These are phyloP conservation scores for Xerocomus minutiporus DNA, from an alignment of 1,284 basidiomycete genomes.

Conservation along the genomic window DNA sequence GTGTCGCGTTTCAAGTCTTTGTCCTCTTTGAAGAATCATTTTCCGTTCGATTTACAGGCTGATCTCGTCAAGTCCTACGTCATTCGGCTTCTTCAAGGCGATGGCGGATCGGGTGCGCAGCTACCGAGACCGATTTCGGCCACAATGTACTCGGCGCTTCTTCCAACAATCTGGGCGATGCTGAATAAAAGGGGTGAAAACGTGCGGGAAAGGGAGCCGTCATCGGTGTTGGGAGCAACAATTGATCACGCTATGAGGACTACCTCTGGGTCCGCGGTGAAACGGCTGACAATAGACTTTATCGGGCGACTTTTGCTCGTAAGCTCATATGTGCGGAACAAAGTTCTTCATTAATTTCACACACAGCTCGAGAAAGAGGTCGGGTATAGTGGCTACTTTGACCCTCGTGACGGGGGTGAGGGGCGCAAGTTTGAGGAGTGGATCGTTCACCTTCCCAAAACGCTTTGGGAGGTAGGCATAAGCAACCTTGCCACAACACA, in stretches of 20 bases:
- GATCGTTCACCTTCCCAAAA: conserved; percentile 67
- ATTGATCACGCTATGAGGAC: conserved; percentile 57
- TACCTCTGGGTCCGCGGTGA: conserved; percentile 56
- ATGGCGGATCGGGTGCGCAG: conserved; percentile 40
- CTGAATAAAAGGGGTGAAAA: conserved; percentile 43
- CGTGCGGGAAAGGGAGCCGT: conserved; percentile 17
- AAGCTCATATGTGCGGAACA: conserved; percentile 23
- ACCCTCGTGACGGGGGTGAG: conserved; percentile 32
- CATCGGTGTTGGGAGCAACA: conserved; percentile 44
- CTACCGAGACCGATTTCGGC: conserved; percentile 50
- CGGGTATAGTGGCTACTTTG: conserved; percentile 52
- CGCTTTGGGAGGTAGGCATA: conserved; percentile 77
- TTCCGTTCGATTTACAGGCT: conserved; percentile 39
- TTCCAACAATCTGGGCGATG: conserved; percentile 84
- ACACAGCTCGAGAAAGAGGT: conserved; percentile 58
- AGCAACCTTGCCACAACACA: conserved; percentile 54
- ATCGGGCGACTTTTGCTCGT: conserved; percentile 66
- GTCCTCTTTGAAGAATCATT: conserved; percentile 7
- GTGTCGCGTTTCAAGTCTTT: conserved; percentile 4
- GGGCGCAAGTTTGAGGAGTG: conserved; percentile 52
- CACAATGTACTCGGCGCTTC: conserved; percentile 62
- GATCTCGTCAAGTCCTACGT: conserved; percentile 68
- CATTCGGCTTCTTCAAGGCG: conserved; percentile 56
- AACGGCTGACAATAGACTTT: conserved; percentile 67
- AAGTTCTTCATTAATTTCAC: not conserved